These are phyloP conservation scores for Xylaria sp. DNA, from an alignment of 2,329 filamentous ascomycete species.

Conservation along the genomic window DNA sequence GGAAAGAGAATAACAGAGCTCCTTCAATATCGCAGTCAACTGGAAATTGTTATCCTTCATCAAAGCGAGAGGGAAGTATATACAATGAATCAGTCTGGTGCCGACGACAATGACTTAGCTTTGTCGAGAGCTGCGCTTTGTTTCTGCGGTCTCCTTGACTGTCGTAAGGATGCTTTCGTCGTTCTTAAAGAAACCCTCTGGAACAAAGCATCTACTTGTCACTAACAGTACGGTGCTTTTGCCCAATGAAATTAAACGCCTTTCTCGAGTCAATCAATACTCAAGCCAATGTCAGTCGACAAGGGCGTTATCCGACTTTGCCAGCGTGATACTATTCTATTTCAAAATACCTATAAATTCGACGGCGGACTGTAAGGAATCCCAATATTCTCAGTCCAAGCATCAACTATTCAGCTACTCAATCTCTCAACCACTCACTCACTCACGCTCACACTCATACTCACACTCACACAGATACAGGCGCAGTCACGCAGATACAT, in stretches of 20 bases:
- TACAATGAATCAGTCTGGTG: slow-evolving; percentile 24
- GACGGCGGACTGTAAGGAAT: not conserved
- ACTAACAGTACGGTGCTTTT: not conserved
- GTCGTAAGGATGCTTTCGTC: slow-evolving; percentile 36
- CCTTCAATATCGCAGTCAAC: not conserved
- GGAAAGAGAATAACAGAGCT: not conserved
- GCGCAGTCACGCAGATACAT: too few relatives aligned
- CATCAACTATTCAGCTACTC: not conserved
- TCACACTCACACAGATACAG: not conserved
- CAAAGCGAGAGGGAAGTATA: not conserved
- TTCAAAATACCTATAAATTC: slow-evolving; percentile 19
- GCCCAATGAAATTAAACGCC: not conserved
- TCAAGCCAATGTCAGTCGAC: slow-evolving; percentile 11
- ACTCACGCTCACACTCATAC: too few relatives aligned
- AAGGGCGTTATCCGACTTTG: slow-evolving; percentile 7
- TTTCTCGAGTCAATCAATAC: slow-evolving; percentile 14
- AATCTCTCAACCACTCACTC: too few relatives aligned
- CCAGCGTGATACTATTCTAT: slow-evolving; percentile 21
- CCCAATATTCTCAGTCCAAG: not conserved
- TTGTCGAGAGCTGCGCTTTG: slow-evolving; percentile 31
- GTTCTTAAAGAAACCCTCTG: not conserved
- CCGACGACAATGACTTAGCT: slow-evolving; percentile 13
- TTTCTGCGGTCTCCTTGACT: slow-evolving; percentile 1
- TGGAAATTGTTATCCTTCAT: not conserved
- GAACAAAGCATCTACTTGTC: slow-evolving; percentile 28